Conservation (phyloP, 2,329 filamentous ascomycete genomes). For the Penicillium sp. region DNA sequence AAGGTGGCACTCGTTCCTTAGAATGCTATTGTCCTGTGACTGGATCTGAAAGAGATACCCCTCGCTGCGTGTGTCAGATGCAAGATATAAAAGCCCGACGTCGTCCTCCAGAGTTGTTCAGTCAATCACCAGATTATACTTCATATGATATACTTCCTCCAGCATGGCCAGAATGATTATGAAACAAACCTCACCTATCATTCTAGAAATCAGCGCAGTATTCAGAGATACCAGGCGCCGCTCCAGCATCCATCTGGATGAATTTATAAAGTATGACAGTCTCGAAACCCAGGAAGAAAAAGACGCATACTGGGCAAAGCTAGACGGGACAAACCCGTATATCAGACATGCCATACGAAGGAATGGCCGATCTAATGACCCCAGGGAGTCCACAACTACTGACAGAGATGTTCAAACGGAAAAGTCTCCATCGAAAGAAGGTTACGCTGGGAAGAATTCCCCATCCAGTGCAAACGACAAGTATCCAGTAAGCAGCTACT, state of each 20-base stretch:
- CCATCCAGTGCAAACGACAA: too few species aligned
- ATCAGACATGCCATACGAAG: background rate
- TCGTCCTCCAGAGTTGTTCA: background rate
- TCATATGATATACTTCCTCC: background rate
- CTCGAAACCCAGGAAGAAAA: background rate
- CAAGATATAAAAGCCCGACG: background rate
- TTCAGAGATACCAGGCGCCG: background rate
- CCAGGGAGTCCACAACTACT: background rate
- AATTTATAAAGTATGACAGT: too few species aligned
- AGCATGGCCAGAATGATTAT: background rate
- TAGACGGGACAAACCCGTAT: background rate
- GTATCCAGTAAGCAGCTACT: too few species aligned
- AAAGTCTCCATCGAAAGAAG: too few species aligned
- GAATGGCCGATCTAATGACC: background rate
- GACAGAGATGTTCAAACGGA: too few species aligned
- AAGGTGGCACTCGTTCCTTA: background rate
- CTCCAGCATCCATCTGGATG: background rate
- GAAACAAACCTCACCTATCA: background rate
- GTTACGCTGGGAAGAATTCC: too few species aligned
- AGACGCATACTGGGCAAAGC: background rate
- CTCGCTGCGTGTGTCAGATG: background rate
- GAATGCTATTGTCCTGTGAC: background rate
- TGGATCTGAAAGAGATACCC: background rate
- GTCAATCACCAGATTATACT: background rate
- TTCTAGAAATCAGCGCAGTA: background rate